Evolutionary conservation across 306 rosid genomes (phyloP).

Genomic region (Ziziphus jujuba): DNA sequence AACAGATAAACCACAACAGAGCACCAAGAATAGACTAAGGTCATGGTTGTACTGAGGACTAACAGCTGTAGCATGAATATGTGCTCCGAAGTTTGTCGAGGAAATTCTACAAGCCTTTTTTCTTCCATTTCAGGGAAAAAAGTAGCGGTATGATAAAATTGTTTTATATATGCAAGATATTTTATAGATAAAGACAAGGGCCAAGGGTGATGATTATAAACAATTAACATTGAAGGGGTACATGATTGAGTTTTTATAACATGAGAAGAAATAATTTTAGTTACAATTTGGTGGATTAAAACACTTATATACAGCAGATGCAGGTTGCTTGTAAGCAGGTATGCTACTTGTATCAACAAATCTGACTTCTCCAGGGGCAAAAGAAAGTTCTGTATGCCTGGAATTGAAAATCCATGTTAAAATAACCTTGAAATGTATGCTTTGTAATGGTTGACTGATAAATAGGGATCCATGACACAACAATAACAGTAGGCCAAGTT

Average conservation of each 20-base stretch:
- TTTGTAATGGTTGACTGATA: no score
- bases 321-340: conserved; percentile 82
- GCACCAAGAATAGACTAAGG: no score
- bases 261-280: conserved; percentile 23
- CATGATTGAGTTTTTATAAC: neutral
- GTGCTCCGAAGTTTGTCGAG: no score
- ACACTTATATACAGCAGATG: conserved; percentile 86
- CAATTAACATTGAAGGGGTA: neutral
- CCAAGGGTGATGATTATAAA: neutral
- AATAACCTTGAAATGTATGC: no score
- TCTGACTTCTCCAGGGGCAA: conserved; percentile 90
- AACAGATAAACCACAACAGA: no score
- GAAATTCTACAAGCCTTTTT: no score
- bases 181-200: no score
- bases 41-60: no score
- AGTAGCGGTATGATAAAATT: no score
- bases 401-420: conserved; percentile 4
- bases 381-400: conserved; percentile 88
- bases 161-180: no score
- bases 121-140: no score
- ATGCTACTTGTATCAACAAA: conserved; percentile 72
- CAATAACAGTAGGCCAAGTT: neutral
- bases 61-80: no score
- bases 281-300: conserved; percentile 75
- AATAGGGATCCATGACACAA: neutral